Percentiles rank a stretch among this genome's conserved stretches.
These are phyloP conservation scores for Pleurotus eryngii DNA, from an alignment of 768 basidiomycete species.

Conservation along the genomic window DNA sequence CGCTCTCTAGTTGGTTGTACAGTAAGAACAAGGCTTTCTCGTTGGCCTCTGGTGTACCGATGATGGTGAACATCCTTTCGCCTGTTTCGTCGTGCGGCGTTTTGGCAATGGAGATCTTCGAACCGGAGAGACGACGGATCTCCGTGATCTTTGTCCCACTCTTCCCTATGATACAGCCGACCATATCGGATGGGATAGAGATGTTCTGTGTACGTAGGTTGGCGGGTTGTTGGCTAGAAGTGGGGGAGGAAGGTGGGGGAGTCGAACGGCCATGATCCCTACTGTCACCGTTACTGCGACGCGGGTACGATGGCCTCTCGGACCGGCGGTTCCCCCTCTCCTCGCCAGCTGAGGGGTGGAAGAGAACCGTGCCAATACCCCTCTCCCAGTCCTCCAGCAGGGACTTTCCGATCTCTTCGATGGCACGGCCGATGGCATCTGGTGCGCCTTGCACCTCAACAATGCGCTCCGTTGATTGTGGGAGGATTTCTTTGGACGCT, in stretches of 20 bases:
- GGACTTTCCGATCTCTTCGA: slow-evolving; percentile 94
- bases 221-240: slow-evolving; percentile 55
- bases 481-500: slow-evolving; percentile 98
- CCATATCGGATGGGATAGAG: slow-evolving; percentile 99
- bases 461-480: slow-evolving; percentile 97
- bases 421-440: slow-evolving; percentile 88
- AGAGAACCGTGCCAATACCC: slow-evolving; percentile 89
- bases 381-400: slow-evolving; percentile 97
- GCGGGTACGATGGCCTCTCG: slow-evolving; percentile 50
- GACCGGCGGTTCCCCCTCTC: slow-evolving; percentile 58
- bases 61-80: slow-evolving; percentile 99
- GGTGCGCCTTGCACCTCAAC: slow-evolving; percentile 96
- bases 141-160: slow-evolving; percentile 98
- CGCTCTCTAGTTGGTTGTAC: slow-evolving; percentile 95
- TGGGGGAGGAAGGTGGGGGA: slow-evolving; percentile 47
- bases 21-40: slow-evolving; percentile 97
- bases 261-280: slow-evolving; percentile 43
- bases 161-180: slow-evolving; percentile 93
- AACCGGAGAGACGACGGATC: slow-evolving; percentile 95
- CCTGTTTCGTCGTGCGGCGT: slow-evolving; percentile 99
- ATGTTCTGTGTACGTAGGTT: slow-evolving; percentile 98
- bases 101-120: slow-evolving; percentile 98
- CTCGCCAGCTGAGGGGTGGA: slow-evolving; percentile 88
- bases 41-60: slow-evolving; percentile 93
- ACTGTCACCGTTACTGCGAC: slow-evolving; percentile 65